phyloP scores from a whole-genome alignment of 805 yeast species.

The Cyberlindnera xylosilytica region DNA sequence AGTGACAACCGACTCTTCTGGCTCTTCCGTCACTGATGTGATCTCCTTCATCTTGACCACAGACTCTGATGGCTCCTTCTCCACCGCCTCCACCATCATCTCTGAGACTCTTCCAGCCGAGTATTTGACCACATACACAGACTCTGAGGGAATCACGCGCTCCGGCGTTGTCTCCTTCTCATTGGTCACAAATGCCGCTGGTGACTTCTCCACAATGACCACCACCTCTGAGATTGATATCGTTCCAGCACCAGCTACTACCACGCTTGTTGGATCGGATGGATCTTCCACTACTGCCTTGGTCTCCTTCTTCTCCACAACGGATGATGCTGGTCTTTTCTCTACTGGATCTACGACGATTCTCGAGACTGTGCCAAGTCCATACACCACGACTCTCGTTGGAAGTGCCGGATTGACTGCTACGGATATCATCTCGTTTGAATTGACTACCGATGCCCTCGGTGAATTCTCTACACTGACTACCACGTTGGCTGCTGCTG shows the following conservation, averaged over 20 bases:
- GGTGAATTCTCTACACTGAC: not conserved
- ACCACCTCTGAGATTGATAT: too few relatives aligned
- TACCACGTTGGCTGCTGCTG: too few relatives aligned
- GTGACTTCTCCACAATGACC: constrained; percentile 1
- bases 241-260: not conserved
- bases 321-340: constrained; percentile 3
- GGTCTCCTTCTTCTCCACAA: constrained; percentile 8
- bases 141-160: constrained; percentile 5
- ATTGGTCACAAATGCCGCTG: constrained; percentile 9
- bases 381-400: not conserved
- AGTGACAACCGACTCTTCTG: too few relatives aligned
- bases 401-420: not conserved
- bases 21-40: too few relatives aligned
- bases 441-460: not conserved
- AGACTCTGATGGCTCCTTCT: too few relatives aligned
- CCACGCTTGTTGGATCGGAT: not conserved
- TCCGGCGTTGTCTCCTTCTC: constrained; percentile 7
- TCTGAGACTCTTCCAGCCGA: too few relatives aligned
- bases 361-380: not conserved
- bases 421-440: not conserved
- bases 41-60: too few relatives aligned
- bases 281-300: constrained; percentile 1
- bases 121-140: constrained; percentile 12
- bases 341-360: constrained; percentile 4
- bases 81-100: too few relatives aligned